phyloP scores from a whole-genome alignment of 768 basidiomycete genomes.

The Psilocybe tampanensis region DNA sequence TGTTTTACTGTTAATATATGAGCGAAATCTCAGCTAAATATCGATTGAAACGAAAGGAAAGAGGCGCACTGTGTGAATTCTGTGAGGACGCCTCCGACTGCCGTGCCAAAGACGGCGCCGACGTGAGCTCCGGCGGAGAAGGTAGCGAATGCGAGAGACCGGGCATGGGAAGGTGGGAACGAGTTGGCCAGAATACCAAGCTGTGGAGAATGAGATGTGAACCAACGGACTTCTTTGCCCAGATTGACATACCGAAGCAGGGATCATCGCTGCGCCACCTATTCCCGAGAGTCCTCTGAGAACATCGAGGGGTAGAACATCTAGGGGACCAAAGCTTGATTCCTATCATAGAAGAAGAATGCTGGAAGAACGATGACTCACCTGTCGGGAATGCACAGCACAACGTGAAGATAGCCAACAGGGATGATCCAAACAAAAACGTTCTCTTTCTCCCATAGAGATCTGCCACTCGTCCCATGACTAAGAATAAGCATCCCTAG shows the following conservation, averaged over 20 bases:
- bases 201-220: conserved; percentile 30
- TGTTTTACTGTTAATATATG: conserved; percentile 33
- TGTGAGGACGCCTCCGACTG: conserved; percentile 73
- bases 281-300: conserved; percentile 80
- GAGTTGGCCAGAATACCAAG: conserved; percentile 82
- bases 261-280: conserved; percentile 77
- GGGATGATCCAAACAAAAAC: conserved; percentile 62
- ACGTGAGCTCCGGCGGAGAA: conserved; percentile 87
- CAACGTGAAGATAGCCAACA: conserved; percentile 59
- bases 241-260: conserved; percentile 73
- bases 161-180: conserved; percentile 66
- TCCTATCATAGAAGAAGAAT: neutral
- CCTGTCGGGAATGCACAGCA: conserved; percentile 67
- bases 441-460: conserved; percentile 72
- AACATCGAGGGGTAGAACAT: conserved; percentile 62
- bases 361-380: conserved; percentile 20
- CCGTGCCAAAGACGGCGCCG: conserved; percentile 71
- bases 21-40: neutral
- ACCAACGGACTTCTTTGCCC: too few species aligned
- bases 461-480: conserved; percentile 81
- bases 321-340: conserved; percentile 30
- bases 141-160: conserved; percentile 79
- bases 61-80: conserved; percentile 52
- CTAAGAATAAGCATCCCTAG: conserved; percentile 77
- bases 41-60: too few species aligned